Evolutionary conservation across 176 grass and related monocot species (phyloP), one percentile per base, ranked within the genome.

Genomic region (Phragmites australis): DNA sequence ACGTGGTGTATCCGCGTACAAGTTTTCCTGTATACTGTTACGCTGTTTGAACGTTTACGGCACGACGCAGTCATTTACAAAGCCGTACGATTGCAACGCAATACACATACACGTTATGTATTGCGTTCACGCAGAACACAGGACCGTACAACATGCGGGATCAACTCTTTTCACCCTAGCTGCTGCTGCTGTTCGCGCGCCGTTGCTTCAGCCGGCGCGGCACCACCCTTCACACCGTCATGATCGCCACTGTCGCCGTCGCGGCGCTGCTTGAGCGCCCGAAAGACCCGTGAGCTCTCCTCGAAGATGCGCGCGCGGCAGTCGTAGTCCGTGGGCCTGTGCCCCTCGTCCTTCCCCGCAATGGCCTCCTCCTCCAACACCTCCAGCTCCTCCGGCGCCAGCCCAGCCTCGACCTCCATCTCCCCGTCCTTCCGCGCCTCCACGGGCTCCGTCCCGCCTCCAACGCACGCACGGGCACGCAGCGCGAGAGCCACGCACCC

Each of bases 291-390:
- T 8, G 90, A 96, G 90, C 93, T 90, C 87, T 88, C 87, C 31
- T 88, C 67, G 70, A 96, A 96, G 80, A 96, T 90, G 70, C 90
- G 88, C 73, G 90, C 90, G 79, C 90, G 81, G 60, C 93, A 90
- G 86, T 88, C 90, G 68, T 96, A 96, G 81, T 92, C 93, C 10
- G 79, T 86, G 74, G 93, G 85, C 26, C 74, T 75, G 19, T 87
- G 85, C 19, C 90, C 90, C 29, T 84, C 87, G 77, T 92, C 87
- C 2, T 21, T 58, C 32, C 87, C 90, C 41, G 65, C 82, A 15
- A 90, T 92, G 56, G 79, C 93, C 69, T 57, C 75, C 57, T 84
- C 85, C 85, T 88, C 93, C 63, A 92, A 53, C 77, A 40, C 39
- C 77, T 91, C 93, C 68, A 94, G 70, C 66, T 83, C 73, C 81